Evolutionary conservation across 2,329 filamentous ascomycete genomes (phyloP).

Genomic region (Meredithiella fracta): DNA sequence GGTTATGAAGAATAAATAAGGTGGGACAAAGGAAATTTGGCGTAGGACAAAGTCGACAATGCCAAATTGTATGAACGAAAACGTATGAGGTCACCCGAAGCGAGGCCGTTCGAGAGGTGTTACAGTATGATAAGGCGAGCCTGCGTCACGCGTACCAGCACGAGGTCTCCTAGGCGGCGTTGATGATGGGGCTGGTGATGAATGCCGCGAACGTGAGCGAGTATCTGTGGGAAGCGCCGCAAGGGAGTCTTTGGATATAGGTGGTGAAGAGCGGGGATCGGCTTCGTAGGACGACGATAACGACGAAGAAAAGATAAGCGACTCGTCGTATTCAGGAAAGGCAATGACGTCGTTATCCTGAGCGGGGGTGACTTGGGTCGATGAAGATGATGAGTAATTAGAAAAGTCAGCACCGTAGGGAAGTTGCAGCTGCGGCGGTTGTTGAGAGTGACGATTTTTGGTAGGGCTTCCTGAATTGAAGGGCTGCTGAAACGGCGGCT

Average conservation of each 20-base stretch:
- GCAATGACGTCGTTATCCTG: conserved; percentile 10
- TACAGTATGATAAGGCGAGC: conserved; percentile 12
- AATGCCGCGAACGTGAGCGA: conserved; percentile 13
- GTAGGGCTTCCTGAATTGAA: conserved; percentile 12
- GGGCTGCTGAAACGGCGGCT: conserved; percentile 14
- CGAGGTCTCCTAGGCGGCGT: conserved; percentile 13
- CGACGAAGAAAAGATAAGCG: conserved; percentile 10
- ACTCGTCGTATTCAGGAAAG: conserved; percentile 14
- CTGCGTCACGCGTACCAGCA: conserved; percentile 14
- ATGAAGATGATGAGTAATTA: conserved; percentile 3
- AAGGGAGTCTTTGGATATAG: conserved; percentile 11
- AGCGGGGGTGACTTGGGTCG: background rate
- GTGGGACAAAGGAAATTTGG: background rate
- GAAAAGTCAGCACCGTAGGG: conserved; percentile 14
- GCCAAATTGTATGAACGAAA: background rate
- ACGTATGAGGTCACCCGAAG: conserved; percentile 11
- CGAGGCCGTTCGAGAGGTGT: conserved; percentile 12
- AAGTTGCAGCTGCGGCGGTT: conserved; percentile 11
- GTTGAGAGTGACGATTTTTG: conserved; percentile 7
- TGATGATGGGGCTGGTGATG: conserved; percentile 12
- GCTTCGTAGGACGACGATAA: conserved; percentile 6
- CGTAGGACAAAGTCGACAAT: background rate
- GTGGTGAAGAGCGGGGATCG: conserved; percentile 12
- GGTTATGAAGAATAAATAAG: background rate
- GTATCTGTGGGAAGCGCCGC: conserved; percentile 8